Evolutionary conservation across 1,139 yeast genomes (phyloP).

Genomic region (Blastobotrys persicus): DNA sequence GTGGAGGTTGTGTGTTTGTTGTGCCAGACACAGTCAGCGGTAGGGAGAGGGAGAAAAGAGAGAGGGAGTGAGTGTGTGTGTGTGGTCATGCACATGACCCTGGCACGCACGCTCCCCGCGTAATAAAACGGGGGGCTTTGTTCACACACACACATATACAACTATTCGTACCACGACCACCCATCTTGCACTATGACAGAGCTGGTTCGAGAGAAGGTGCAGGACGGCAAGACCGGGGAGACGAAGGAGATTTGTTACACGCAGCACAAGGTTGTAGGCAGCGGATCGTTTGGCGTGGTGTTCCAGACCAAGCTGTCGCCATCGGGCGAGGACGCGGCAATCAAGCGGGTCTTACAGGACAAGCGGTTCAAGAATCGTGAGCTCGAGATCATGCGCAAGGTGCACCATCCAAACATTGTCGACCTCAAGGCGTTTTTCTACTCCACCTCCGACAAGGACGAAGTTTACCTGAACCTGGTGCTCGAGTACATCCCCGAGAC

Average conservation of each 20-base stretch:
- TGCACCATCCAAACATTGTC: constrained; percentile 83
- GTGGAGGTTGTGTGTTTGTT: too few species aligned
- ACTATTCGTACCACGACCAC: background rate
- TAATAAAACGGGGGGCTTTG: background rate
- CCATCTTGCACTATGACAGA: constrained; percentile 38
- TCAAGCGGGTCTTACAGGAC: constrained; percentile 92
- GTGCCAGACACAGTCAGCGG: too few species aligned
- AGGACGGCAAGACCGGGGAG: constrained; percentile 72
- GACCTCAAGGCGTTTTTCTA: constrained; percentile 86
- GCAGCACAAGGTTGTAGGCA: constrained; percentile 86
- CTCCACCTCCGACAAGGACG: constrained; percentile 72
- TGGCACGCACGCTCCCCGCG: background rate
- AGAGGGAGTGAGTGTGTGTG: too few species aligned
- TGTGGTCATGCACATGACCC: background rate
- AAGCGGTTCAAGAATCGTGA: constrained; percentile 95
- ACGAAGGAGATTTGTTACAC: constrained; percentile 60
- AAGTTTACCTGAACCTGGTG: constrained; percentile 80
- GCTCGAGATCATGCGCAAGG: constrained; percentile 88
- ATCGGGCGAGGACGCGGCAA: constrained; percentile 78
- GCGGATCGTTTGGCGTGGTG: constrained; percentile 96
- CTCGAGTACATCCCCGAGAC: constrained; percentile 95
- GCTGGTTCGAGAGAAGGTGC: constrained; percentile 66
- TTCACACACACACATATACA: constrained; percentile 1
- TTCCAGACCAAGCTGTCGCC: constrained; percentile 81
- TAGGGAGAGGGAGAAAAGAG: too few species aligned